Conservation (phyloP, 176 grass and related monocot species). For the Dendrocalamus sinicus region DNA sequence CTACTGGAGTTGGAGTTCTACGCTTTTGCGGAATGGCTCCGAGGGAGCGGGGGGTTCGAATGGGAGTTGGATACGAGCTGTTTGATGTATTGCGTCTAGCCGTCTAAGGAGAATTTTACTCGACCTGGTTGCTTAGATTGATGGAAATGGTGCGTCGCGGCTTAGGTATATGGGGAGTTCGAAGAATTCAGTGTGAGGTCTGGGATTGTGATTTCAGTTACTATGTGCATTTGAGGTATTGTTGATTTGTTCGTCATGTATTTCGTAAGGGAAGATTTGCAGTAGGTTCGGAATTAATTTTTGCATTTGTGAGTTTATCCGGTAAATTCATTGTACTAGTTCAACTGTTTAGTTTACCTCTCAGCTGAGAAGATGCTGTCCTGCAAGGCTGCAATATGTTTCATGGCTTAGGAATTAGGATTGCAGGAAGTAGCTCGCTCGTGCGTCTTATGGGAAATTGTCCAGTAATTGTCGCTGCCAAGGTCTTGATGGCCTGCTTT, state of each 20-base stretch:
- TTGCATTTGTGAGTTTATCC: not conserved
- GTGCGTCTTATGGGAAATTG: not conserved
- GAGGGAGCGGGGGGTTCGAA: not conserved
- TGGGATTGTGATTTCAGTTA: not conserved
- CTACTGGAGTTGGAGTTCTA: not conserved
- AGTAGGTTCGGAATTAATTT: not conserved
- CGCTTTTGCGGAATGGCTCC: not conserved
- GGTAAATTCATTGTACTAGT: not conserved
- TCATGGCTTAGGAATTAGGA: not conserved
- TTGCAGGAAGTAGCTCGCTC: not conserved
- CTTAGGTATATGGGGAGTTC: not conserved
- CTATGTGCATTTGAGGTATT: not conserved
- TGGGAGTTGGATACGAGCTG: not conserved
- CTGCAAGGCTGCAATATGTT: not conserved
- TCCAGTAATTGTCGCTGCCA: not conserved
- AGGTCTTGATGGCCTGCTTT: not conserved
- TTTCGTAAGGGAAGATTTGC: not conserved
- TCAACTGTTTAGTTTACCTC: not conserved
- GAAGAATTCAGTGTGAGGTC: not conserved
- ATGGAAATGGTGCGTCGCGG: not conserved
- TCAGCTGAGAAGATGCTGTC: not conserved
- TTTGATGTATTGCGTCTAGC: slow-evolving; percentile 19
- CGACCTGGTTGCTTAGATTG: not conserved
- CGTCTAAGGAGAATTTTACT: not conserved
- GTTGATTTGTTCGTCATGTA: not conserved